These are phyloP conservation scores for Picochlorum sp. DNA, from an alignment of 139 green algal species.

Conservation along the genomic window DNA sequence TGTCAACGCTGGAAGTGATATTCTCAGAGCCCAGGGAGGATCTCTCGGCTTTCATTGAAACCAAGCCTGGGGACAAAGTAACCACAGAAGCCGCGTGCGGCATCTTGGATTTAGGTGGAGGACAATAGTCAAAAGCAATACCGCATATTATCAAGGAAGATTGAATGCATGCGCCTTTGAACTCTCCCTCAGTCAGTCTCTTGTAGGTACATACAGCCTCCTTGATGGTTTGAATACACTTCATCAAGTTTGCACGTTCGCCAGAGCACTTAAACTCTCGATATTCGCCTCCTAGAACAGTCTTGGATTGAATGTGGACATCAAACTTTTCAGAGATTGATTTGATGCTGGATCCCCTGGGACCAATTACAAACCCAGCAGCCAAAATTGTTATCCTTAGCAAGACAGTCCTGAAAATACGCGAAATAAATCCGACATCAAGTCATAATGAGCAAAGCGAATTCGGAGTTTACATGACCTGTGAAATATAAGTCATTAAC, in stretches of 20 bases:
- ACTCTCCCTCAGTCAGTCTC: conserved; percentile 64
- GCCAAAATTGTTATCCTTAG: conserved; percentile 77
- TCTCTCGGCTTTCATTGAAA: too few species aligned
- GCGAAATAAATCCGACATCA: background rate
- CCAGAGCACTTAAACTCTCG: conserved; percentile 50
- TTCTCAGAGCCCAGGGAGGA: too few species aligned
- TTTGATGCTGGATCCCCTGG: conserved; percentile 49
- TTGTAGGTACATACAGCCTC: conserved; percentile 75
- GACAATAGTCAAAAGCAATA: conserved; percentile 79
- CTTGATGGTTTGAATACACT: conserved; percentile 53
- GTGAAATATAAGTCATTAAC: background rate
- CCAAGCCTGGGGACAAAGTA: too few species aligned
- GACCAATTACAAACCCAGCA: conserved; percentile 80
- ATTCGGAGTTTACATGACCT: background rate
- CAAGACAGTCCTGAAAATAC: conserved; percentile 16
- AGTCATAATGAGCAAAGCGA: background rate
- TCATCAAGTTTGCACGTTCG: conserved; percentile 10
- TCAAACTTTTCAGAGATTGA: conserved; percentile 63
- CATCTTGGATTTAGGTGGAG: conserved; percentile 59
- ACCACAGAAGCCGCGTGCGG: conserved; percentile 43
- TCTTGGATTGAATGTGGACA: conserved; percentile 69
- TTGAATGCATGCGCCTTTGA: conserved; percentile 56
- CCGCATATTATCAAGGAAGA: conserved; percentile 56
- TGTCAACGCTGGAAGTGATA: too few species aligned
- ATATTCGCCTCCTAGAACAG: conserved; percentile 41